These are phyloP conservation scores for Musa balbisiana DNA, from an alignment of 202 grass and related monocot species.

Conservation along the genomic window DNA sequence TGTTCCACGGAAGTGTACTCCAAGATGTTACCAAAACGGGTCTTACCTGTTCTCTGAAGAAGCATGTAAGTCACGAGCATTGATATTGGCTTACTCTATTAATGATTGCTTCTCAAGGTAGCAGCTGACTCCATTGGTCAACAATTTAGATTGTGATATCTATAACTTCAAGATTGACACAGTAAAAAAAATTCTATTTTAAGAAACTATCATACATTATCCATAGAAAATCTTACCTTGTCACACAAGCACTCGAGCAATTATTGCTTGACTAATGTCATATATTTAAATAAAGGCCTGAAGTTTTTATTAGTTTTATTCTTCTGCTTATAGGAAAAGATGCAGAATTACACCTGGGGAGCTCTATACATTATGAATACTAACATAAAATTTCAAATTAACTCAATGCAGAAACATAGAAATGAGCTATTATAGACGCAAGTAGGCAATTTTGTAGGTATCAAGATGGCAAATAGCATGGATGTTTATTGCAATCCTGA, in stretches of 20 bases:
- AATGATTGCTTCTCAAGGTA: not conserved
- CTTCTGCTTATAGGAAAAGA: not conserved
- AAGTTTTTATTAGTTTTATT: not conserved
- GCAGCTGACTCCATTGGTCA: not conserved
- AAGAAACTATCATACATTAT: not conserved
- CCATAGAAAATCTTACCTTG: too few species aligned
- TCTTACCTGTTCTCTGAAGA: slow-evolving; percentile 20
- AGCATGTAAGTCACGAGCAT: slow-evolving; percentile 5
- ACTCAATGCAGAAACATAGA: not conserved
- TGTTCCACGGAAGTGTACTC: slow-evolving; percentile 23
- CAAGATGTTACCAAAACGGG: slow-evolving; percentile 23
- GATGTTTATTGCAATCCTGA: not conserved
- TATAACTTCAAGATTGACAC: not conserved
- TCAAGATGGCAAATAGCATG: not conserved
- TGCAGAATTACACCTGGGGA: not conserved
- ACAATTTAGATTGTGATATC: not conserved
- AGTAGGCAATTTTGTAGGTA: not conserved
- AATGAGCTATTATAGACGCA: not conserved
- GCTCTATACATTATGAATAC: not conserved
- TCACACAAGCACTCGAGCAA: too few species aligned
- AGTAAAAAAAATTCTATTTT: not conserved
- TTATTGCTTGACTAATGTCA: too few species aligned
- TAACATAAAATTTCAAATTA: not conserved
- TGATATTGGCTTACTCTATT: not conserved
- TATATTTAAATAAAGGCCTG: not conserved